Percentiles rank a stretch among this genome's conserved stretches.
phyloP scores from a whole-genome alignment of 345 rosid species.

The Aegle marmelos region DNA sequence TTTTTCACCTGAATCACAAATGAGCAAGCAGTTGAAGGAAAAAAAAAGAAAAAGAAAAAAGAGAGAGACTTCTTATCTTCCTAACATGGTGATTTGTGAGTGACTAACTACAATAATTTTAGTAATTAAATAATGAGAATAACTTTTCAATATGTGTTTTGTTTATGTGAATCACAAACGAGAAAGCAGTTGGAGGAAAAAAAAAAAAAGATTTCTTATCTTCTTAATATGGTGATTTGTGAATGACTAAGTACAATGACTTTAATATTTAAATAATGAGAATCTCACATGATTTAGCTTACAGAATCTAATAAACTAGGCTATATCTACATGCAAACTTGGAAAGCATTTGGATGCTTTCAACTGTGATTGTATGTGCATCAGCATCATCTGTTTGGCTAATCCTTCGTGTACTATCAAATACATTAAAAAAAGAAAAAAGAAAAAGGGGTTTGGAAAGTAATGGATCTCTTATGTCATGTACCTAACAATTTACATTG shows the following conservation, averaged over 20 bases:
- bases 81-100: background rate
- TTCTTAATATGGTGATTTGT: too few relatives aligned
- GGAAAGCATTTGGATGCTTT: background rate
- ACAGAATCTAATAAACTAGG: background rate
- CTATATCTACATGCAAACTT: background rate
- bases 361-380: background rate
- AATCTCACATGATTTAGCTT: background rate
- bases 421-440: background rate
- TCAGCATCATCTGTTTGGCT: background rate
- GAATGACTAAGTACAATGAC: background rate
- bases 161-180: too few relatives aligned
- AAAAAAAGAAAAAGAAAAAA: too few relatives aligned
- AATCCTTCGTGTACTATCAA: background rate
- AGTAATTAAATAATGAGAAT: too few relatives aligned
- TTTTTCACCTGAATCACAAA: too few relatives aligned
- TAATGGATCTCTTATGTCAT: background rate
- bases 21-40: too few relatives aligned
- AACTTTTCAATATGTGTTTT: too few relatives aligned
- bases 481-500: constrained; percentile 31
- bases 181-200: too few relatives aligned
- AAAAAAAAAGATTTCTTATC: too few relatives aligned
- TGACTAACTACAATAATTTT: too few relatives aligned
- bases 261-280: background rate
- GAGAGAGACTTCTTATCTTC: too few relatives aligned
- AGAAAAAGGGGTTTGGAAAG: background rate